phyloP scores from a whole-genome alignment of 495 filamentous ascomycete genomes.

The Aspergillus olivimuriae region DNA sequence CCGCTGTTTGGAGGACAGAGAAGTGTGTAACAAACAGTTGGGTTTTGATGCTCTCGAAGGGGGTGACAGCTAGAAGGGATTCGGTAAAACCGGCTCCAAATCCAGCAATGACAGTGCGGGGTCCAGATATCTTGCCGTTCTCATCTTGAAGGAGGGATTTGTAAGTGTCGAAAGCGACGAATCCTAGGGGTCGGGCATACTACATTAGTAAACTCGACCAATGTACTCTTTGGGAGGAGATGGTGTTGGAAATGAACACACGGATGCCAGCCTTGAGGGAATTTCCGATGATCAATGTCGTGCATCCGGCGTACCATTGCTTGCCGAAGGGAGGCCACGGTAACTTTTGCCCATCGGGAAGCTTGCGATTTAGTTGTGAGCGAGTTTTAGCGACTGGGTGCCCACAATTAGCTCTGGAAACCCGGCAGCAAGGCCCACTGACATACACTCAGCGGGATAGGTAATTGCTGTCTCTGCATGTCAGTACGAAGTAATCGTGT shows the following conservation, averaged over 20 bases:
- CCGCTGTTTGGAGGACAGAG: not conserved
- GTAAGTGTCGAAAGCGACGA: slow-evolving; percentile 93
- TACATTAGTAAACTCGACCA: too few relatives aligned
- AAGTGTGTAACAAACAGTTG: slow-evolving; percentile 52
- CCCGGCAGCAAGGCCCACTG: not conserved
- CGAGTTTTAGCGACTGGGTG: slow-evolving; percentile 81
- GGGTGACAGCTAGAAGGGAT: slow-evolving; percentile 87
- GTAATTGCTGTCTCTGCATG: slow-evolving; percentile 65
- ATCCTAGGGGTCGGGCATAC: slow-evolving; percentile 49
- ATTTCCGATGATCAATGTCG: slow-evolving; percentile 94
- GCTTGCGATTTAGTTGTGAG: slow-evolving; percentile 82
- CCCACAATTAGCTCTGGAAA: slow-evolving; percentile 11
- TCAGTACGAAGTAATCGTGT: not conserved
- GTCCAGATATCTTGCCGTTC: slow-evolving; percentile 83
- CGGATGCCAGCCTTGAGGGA: slow-evolving; percentile 92
- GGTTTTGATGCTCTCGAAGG: slow-evolving; percentile 97
- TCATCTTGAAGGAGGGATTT: slow-evolving; percentile 76
- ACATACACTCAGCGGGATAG: slow-evolving; percentile 90
- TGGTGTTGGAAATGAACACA: too few relatives aligned
- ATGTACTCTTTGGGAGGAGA: too few relatives aligned
- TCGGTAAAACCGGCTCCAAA: slow-evolving; percentile 95
- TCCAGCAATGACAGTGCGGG: slow-evolving; percentile 83
- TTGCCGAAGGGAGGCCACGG: slow-evolving; percentile 90
- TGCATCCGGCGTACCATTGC: slow-evolving; percentile 98
- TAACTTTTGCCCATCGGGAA: slow-evolving; percentile 77